phyloP scores from a whole-genome alignment of 2,329 filamentous ascomycete genomes.

The Aspergillus aculeatus region DNA sequence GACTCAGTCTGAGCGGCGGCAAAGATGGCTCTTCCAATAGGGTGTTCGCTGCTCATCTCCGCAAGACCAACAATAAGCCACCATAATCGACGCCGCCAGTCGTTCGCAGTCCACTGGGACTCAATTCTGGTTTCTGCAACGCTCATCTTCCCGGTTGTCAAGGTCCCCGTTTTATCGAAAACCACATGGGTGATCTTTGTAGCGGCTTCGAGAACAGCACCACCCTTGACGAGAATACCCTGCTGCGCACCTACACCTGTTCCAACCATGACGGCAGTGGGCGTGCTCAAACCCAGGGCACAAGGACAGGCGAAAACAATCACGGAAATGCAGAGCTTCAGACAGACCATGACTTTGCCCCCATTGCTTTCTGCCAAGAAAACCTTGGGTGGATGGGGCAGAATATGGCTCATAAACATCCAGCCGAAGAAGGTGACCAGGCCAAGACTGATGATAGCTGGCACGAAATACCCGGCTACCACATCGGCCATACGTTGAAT shows the following conservation, averaged over 20 bases:
- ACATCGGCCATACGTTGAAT: conserved; percentile 91
- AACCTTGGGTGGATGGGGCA: conserved; percentile 81
- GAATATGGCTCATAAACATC: conserved; percentile 90
- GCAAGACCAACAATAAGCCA: conserved; percentile 96
- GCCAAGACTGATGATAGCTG: conserved; percentile 80
- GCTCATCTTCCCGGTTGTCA: conserved; percentile 94
- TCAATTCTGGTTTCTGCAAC: conserved; percentile 71
- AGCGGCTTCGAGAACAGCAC: conserved; percentile 83
- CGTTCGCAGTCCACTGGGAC: conserved; percentile 66
- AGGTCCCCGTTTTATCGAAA: conserved; percentile 92
- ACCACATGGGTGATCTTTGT: conserved; percentile 89
- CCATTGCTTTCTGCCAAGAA: conserved; percentile 79
- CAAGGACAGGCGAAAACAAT: conserved; percentile 98
- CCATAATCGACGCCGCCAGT: conserved; percentile 74
- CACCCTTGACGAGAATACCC: conserved; percentile 96
- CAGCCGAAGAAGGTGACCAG: conserved; percentile 81
- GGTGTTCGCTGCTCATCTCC: conserved; percentile 94
- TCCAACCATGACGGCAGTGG: conserved; percentile 97
- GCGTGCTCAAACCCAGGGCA: conserved; percentile 90
- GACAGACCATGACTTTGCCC: conserved; percentile 91
- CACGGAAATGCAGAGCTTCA: conserved; percentile 96
- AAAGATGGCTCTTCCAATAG: conserved; percentile 86
- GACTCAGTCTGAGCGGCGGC: conserved; percentile 72
- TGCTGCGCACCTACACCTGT: conserved; percentile 95
- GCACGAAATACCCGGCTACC: conserved; percentile 91